phyloP scores from a whole-genome alignment of 2,329 filamentous ascomycete genomes.

The Dactylonectria estremocensis region DNA sequence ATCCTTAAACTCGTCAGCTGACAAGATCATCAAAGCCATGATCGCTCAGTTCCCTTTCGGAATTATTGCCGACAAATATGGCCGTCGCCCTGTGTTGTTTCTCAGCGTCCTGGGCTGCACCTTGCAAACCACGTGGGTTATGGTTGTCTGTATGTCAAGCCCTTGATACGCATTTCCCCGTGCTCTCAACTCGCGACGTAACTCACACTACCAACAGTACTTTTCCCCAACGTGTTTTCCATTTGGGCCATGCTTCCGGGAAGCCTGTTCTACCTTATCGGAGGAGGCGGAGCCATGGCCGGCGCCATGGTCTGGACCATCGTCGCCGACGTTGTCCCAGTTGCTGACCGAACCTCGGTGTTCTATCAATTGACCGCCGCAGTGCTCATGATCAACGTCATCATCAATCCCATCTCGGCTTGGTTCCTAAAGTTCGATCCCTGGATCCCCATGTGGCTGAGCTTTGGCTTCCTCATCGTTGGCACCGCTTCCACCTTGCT shows the following conservation, averaged over 20 bases:
- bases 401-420: constrained; percentile 59
- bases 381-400: constrained; percentile 56
- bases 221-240: constrained; percentile 56
- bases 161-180: background rate
- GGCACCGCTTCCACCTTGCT: constrained; percentile 50
- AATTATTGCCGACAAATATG: constrained; percentile 63
- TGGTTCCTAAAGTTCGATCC: constrained; percentile 56
- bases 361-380: constrained; percentile 59
- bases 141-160: constrained; percentile 52
- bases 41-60: constrained; percentile 63
- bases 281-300: constrained; percentile 58
- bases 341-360: constrained; percentile 55
- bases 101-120: constrained; percentile 53
- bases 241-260: constrained; percentile 57
- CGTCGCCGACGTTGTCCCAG: constrained; percentile 60
- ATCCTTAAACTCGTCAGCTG: constrained; percentile 7
- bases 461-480: constrained; percentile 50
- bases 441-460: constrained; percentile 59
- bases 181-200: background rate
- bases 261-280: constrained; percentile 56
- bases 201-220: constrained; percentile 50
- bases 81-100: constrained; percentile 59
- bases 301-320: constrained; percentile 63
- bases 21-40: constrained; percentile 50
- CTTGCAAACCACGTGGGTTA: constrained; percentile 48